Conservation (phyloP, 2,329 filamentous ascomycete genomes). For the Epichloe elymi region DNA sequence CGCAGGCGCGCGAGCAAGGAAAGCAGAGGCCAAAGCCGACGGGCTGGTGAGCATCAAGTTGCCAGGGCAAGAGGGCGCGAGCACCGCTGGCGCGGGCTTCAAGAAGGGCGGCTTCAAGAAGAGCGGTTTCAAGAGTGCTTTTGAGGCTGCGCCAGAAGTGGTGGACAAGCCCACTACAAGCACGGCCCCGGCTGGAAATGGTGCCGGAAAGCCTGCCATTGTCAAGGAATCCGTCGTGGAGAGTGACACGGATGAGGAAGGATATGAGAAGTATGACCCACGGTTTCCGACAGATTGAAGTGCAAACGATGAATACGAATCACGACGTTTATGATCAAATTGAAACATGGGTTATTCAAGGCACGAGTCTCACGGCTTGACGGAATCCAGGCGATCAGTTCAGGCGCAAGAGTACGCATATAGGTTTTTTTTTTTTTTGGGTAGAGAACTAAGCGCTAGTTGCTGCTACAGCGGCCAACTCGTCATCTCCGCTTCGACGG, state of each 20-base stretch:
- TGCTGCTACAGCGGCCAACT: neutral
- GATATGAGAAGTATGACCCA: constrained; percentile 55
- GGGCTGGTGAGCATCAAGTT: constrained; percentile 57
- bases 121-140: constrained; percentile 68
- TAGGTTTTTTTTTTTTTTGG: too few relatives aligned
- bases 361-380: too few relatives aligned
- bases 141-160: constrained; percentile 38
- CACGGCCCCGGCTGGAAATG: constrained; percentile 4
- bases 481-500: neutral
- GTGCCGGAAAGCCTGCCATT: constrained; percentile 14
- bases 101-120: constrained; percentile 69
- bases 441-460: neutral
- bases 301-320: neutral
- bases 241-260: constrained; percentile 57
- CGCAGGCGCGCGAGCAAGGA: constrained; percentile 50
- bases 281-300: constrained; percentile 45
- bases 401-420: neutral
- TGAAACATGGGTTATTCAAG: neutral
- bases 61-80: constrained; percentile 20
- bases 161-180: neutral
- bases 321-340: neutral
- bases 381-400: too few relatives aligned
- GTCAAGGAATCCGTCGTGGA: constrained; percentile 24
- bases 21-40: constrained; percentile 57
- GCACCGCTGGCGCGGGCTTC: constrained; percentile 32